Evolutionary conservation across 345 rosid genomes (phyloP).

Genomic region (Turnera subulata): DNA sequence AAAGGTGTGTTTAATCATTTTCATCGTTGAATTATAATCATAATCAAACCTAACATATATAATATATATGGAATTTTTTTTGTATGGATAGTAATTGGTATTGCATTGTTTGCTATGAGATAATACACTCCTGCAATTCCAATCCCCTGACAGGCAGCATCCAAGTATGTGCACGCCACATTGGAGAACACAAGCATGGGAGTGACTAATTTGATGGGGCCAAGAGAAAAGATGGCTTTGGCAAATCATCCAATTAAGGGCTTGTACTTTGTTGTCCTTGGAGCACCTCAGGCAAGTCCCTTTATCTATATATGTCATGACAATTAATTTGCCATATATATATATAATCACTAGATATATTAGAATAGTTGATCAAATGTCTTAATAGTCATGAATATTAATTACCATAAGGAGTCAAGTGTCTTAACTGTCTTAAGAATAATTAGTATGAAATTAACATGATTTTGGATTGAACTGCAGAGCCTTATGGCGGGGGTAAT

Average conservation of each 20-base stretch:
- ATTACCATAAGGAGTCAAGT: no score
- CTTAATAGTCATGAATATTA: not conserved
- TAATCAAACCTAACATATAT: no score
- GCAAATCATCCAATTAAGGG: constrained; percentile 39
- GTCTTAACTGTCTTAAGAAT: no score
- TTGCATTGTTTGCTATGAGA: no score
- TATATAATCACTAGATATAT: no score
- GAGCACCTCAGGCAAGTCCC: constrained; percentile 38
- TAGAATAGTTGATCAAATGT: not conserved
- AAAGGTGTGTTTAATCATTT: constrained; percentile 22
- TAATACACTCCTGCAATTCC: no score
- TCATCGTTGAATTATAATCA: not conserved
- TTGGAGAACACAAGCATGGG: constrained; percentile 38
- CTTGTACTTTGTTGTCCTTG: constrained; percentile 31
- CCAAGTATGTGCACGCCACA: constrained; percentile 26
- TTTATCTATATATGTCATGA: not conserved
- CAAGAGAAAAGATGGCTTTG: constrained; percentile 32
- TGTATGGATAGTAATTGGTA: not conserved
- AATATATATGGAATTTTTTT: no score
- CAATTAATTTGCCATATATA: no score
- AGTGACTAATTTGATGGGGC: constrained; percentile 41
- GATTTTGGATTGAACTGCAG: constrained; percentile 7
- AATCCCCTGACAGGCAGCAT: constrained; percentile 19
- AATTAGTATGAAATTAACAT: no score
- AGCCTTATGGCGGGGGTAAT: constrained; percentile 16